phyloP scores from a whole-genome alignment of 1,284 basidiomycete genomes.

The Naganishia sp. region DNA sequence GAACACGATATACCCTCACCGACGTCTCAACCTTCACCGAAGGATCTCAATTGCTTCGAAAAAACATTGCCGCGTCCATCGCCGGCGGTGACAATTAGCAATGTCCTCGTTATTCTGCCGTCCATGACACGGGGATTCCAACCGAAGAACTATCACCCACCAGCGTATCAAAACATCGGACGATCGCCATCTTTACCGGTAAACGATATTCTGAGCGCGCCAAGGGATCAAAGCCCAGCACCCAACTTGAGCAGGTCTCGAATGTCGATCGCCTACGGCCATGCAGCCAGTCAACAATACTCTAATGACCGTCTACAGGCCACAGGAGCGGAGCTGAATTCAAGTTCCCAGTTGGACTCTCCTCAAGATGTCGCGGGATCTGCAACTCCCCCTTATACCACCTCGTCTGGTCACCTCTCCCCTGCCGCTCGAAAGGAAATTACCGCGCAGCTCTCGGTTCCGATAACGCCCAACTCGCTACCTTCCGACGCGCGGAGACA shows the following conservation, averaged over 20 bases:
- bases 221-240: background rate
- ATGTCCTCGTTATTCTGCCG: slow-evolving; percentile 30
- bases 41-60: background rate
- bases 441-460: slow-evolving; percentile 16
- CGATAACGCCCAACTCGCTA: slow-evolving; percentile 22
- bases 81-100: background rate
- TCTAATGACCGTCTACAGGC: background rate
- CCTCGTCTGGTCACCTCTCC: slow-evolving; percentile 13
- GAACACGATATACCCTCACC: background rate
- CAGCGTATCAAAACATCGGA: slow-evolving; percentile 18
- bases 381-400: slow-evolving; percentile 4
- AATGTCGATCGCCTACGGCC: slow-evolving; percentile 17
- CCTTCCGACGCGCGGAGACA: slow-evolving; percentile 16
- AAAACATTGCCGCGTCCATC: background rate
- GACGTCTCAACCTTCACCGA: background rate
- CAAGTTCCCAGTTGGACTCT: background rate
- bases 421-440: slow-evolving; percentile 25
- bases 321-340: background rate
- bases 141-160: slow-evolving; percentile 25
- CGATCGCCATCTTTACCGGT: slow-evolving; percentile 7
- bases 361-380: background rate
- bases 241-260: background rate
- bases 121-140: slow-evolving; percentile 32
- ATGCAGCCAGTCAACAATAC: slow-evolving; percentile 4
- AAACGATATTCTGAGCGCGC: background rate